phyloP scores from a whole-genome alignment of 1,284 basidiomycete genomes.

The Moesziomyces parantarcticus region DNA sequence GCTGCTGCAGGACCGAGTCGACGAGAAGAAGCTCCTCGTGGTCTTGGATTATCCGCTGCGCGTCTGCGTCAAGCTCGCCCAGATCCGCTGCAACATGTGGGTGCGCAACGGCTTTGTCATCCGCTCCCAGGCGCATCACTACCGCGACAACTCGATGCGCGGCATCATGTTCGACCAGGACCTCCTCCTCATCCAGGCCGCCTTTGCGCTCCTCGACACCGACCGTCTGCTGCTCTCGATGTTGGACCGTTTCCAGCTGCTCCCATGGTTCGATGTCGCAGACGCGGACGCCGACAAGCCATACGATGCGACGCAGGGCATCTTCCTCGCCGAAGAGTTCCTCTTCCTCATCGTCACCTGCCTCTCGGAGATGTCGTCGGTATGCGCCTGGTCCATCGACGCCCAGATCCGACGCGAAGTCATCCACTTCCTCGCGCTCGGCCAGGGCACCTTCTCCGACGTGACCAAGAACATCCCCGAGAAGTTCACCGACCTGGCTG shows the following conservation, averaged over 20 bases:
- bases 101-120: conserved; percentile 97
- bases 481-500: conserved; percentile 84
- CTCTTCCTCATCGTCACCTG: conserved; percentile 88
- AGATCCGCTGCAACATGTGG: conserved; percentile 95
- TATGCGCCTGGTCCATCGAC: conserved; percentile 78
- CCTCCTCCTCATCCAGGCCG: conserved; percentile 87
- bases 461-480: conserved; percentile 91
- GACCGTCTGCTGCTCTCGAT: conserved; percentile 84
- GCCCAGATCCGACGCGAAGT: conserved; percentile 83
- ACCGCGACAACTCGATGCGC: conserved; percentile 92
- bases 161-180: conserved; percentile 98
- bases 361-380: conserved; percentile 82
- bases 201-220: conserved; percentile 76
- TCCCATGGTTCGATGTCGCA: conserved; percentile 78
- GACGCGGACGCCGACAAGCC: conserved; percentile 45
- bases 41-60: conserved; percentile 63
- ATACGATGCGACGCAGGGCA: conserved; percentile 79
- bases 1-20: conserved; percentile 37
- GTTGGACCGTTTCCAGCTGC: conserved; percentile 87
- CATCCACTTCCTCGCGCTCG: conserved; percentile 88
- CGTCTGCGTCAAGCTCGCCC: conserved; percentile 75
- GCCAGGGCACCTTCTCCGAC: conserved; percentile 89
- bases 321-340: conserved; percentile 91
- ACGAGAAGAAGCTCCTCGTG: conserved; percentile 49
- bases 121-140: conserved; percentile 93